Conservation (phyloP, 192 early-diverging fungal species). For the Backusella sp. region DNA sequence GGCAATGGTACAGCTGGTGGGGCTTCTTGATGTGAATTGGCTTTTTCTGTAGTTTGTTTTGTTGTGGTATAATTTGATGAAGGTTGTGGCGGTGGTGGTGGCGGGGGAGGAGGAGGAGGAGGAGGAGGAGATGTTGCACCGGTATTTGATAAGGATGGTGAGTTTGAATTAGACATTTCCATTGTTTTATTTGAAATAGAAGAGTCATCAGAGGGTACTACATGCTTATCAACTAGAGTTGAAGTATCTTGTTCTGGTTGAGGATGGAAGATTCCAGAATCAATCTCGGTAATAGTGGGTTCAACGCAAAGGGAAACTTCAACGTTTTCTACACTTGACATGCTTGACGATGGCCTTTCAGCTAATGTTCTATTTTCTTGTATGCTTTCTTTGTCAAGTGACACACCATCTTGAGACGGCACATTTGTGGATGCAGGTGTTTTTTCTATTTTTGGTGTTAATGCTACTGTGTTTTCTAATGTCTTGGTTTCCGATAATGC, state of each 20-base stretch:
- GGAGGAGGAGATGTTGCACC: slow-evolving; percentile 4
- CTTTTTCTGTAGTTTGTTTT: not conserved
- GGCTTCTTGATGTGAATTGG: not conserved
- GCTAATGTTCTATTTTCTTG: not conserved
- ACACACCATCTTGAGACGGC: slow-evolving; percentile 9
- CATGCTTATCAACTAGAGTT: not conserved
- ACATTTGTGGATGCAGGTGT: slow-evolving; percentile 11
- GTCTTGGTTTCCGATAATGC: not conserved
- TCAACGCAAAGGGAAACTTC: not conserved
- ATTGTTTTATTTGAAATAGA: not conserved
- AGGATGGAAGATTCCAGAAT: not conserved
- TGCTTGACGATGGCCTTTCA: not conserved
- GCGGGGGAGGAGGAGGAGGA: slow-evolving; percentile 11
- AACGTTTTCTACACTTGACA: not conserved
- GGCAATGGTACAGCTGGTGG: not conserved
- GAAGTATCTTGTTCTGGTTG: not conserved
- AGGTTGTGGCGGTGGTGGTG: slow-evolving; percentile 23
- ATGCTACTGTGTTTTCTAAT: not conserved
- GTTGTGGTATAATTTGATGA: slow-evolving; percentile 4
- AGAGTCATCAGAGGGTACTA: not conserved
- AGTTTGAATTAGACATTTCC: not conserved
- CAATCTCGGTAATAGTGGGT: not conserved
- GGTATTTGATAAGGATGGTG: not conserved
- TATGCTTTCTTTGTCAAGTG: not conserved
- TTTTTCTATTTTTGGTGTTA: slow-evolving; percentile 19